phyloP scores from a whole-genome alignment of 257 asterid genomes.

The Nicotiana otophora region DNA sequence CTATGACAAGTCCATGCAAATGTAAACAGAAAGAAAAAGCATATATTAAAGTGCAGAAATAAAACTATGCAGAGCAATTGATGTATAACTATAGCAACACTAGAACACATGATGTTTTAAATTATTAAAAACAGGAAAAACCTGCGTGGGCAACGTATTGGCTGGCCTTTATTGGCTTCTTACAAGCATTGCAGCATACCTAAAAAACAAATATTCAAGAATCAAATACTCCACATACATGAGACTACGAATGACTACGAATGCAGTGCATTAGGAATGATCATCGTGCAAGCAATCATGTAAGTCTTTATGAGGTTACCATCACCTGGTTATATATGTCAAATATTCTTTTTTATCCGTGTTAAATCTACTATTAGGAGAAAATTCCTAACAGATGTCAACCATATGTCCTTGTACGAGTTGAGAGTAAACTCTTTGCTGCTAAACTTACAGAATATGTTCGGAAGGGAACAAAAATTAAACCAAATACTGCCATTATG shows the following conservation, averaged over 20 bases:
- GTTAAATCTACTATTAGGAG: neutral
- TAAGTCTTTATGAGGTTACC: neutral
- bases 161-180: conserved; percentile 89
- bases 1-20: neutral
- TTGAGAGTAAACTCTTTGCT: neutral
- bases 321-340: neutral
- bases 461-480: neutral
- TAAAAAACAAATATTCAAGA: conserved; percentile 31
- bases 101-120: conserved; percentile 14
- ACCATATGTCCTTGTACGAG: neutral
- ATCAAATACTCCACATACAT: neutral
- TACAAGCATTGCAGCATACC: conserved; percentile 94
- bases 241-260: conserved; percentile 6
- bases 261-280: conserved; percentile 5
- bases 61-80: neutral
- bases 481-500: neutral
- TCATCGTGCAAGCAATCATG: neutral
- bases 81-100: conserved; percentile 12
- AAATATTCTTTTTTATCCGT: neutral
- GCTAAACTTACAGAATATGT: neutral
- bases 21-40: neutral
- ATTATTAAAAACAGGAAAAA: conserved; percentile 21
- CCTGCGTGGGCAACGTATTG: conserved; percentile 82
- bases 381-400: neutral
- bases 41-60: neutral